Base-by-base conservation (phyloP, 805 yeast species). In the Schwanniomyces pseudopolymorphus region DNA sequence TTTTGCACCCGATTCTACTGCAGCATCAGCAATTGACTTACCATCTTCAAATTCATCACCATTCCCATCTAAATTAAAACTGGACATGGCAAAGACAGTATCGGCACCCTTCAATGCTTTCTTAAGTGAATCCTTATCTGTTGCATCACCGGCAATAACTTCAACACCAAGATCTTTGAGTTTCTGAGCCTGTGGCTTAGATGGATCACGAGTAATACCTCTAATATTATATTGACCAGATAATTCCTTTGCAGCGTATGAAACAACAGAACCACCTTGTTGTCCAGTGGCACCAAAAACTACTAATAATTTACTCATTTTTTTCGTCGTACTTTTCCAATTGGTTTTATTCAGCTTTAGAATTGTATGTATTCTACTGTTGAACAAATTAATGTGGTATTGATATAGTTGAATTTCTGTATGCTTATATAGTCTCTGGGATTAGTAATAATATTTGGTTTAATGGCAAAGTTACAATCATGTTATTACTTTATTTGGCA, bases 221-320 rank as follows among this genome's bases (percentile, higher is more conserved):
- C 58, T 36, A 33, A 54, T 38, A 25, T 35, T 51, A 41, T 35
- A 54, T 26, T 47, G 35, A 6, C 21, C 24, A 5, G 52, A 31
- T 6, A 54, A 42, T 31, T 31, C 33, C 17, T 31, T 31, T 31
- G 33, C 17, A 11, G 35, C 50, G 9, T 43, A 24, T 2, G 49
- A 43, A 13, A 54, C 44, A 24, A 54, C 46, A 3, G 58, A 51
- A 37, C 58, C 44, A 25, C 58, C 58, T 43, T 54, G 58, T 81
- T 50, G 40, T 69, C 78, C 14, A 69, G 47, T 47, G 21, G 44
- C 44, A 11, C 46, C 44, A 43, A 47, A 43, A 7, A 47, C 44
- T 10, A 31, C 44, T 28, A 46, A 20, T 37, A 46, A n/a, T 13
- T 56, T 42, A 14, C 45, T 41, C 48, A 45, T 45, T 27, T 26